phyloP scores from a whole-genome alignment of 2,329 filamentous ascomycete species.

The Colletotrichum aenigma region DNA sequence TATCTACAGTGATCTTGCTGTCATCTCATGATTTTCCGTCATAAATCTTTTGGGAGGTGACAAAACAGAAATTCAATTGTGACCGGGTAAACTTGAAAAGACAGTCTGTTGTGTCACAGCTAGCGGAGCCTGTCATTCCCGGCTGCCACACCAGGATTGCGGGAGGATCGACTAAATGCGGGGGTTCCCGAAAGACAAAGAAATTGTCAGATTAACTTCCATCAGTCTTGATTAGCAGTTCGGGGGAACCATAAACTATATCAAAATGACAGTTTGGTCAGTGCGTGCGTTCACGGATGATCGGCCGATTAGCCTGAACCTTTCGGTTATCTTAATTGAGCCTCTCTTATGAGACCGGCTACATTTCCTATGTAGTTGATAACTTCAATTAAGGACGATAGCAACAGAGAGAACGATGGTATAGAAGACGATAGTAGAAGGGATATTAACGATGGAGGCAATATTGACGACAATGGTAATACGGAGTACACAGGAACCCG shows the following conservation, averaged over 20 bases:
- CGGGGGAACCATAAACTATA: background rate
- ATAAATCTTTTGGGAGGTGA: fast-evolving
- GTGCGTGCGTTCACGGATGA: background rate
- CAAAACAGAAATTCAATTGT: background rate
- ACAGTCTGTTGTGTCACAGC: background rate
- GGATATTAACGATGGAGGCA: background rate
- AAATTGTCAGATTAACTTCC: background rate
- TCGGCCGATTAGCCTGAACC: background rate
- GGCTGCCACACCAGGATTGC: background rate
- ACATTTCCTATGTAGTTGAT: background rate
- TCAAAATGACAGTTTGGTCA: background rate
- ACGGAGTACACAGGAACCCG: background rate
- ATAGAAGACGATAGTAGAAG: fast-evolving
- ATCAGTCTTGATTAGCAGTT: background rate
- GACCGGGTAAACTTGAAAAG: background rate
- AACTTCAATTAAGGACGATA: background rate
- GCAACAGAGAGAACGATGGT: background rate
- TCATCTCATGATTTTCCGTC: background rate
- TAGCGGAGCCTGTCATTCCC: background rate
- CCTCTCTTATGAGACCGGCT: background rate
- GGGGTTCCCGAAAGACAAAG: background rate
- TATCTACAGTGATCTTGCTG: background rate
- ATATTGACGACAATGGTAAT: background rate
- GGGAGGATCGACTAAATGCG: background rate
- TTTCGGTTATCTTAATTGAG: background rate